Base-by-base conservation (phyloP, 768 basidiomycete species). In the Pholiota conissans region DNA sequence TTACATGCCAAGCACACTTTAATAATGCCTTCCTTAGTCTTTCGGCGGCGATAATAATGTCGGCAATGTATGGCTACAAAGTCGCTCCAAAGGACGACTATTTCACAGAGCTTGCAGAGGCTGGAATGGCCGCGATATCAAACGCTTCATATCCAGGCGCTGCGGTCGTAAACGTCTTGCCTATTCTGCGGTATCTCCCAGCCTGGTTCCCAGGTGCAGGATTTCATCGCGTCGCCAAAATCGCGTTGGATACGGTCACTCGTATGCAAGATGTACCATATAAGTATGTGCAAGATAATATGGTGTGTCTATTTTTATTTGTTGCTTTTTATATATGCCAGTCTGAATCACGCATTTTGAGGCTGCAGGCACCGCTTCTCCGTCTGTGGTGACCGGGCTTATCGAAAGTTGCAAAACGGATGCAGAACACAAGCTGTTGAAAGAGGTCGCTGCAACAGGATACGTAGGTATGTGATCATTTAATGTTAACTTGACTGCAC, bases 171-270 rank as follows among this genome's bases (percentile, higher is more conserved):
- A 61, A 63, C 34, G 30, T 60, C 0, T n/a, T 59, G 32, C 58
- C 64, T 1, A 27, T 55, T 49, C 48, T 63, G 24, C 39, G 58
- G 24, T 55, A 54, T 47, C 28, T 65, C 6, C 63, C 63, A 13
- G n/a, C 35, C 26, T 64, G 60, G 63, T 32, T 64, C 46, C 58
- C 61, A 2, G 63, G 63, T 8, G 37, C 58, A 5, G 39, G 32
- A 13, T 59, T 56, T 20, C 58, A 64, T 26, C 34, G 26, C 10
- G 42, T 35, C 40, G 58, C 49, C 8, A 9, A 20, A 32, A 26
- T 32, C 7, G 16, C 37, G 37, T 6, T 6, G 16, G 37, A 20
- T 18, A 5, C 6, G 2, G 18, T 51, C 52, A 16, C 22, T 37
- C 2, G 39, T 49, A 40, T 53, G 47, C 7, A 49, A 45, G 37